Conservation (phyloP, 129 eudicot genomes). For the Apium graveolens region DNA sequence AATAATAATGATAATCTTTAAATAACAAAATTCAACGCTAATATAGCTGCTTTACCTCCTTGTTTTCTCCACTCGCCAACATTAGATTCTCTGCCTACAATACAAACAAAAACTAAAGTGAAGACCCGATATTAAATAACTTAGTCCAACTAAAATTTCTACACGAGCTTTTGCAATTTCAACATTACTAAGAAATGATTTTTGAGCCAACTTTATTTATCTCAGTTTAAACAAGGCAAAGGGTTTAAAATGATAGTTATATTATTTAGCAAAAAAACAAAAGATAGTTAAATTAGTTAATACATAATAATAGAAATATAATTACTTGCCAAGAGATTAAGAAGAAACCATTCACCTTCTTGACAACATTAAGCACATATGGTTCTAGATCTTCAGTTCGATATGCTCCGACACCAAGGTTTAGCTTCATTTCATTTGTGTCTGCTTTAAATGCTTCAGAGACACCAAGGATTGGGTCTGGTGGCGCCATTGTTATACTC, state of each 20-base stretch:
- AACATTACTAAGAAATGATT: neutral
- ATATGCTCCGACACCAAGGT: constrained; percentile 96
- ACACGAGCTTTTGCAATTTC: neutral
- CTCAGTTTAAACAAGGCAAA: constrained; percentile 4
- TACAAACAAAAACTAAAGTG: constrained; percentile 7
- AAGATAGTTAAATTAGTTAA: neutral
- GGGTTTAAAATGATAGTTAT: neutral
- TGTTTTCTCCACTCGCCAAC: constrained; percentile 91
- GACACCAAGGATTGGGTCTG: constrained; percentile 97
- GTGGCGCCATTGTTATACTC: constrained; percentile 90
- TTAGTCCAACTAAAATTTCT: neutral
- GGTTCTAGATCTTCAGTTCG: constrained; percentile 98
- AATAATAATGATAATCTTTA: neutral
- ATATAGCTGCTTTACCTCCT: constrained; percentile 45
- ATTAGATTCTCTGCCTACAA: constrained; percentile 89
- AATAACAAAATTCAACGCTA: neutral
- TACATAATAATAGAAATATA: neutral
- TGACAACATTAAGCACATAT: constrained; percentile 91
- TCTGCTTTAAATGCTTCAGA: constrained; percentile 97
- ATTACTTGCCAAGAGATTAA: neutral
- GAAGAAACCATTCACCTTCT: constrained; percentile 41
- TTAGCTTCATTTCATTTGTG: constrained; percentile 78
- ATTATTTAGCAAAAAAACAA: neutral
- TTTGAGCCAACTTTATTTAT: constrained; percentile 3
- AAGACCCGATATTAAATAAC: neutral